Evolutionary conservation across 441 rosid species (phyloP).

Genomic region (Brassica hybrid): DNA sequence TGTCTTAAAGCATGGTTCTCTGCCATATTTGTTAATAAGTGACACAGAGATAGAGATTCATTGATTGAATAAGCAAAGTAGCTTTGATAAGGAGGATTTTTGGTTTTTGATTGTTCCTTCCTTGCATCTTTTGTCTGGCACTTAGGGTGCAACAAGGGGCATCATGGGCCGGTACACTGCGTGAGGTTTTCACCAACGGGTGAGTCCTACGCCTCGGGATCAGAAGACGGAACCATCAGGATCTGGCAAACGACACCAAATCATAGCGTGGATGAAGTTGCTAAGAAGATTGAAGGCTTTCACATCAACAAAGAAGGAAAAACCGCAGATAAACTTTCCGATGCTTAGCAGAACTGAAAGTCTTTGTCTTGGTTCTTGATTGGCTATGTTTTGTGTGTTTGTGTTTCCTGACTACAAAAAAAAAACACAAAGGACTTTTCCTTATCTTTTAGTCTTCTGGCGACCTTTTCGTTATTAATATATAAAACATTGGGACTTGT

Average conservation of each 20-base stretch:
- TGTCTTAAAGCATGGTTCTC: background rate
- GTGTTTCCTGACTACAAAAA: conserved; percentile 7
- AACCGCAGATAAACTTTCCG: conserved; percentile 38
- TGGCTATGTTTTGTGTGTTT: conserved; percentile 25
- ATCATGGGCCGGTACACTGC: conserved; percentile 97
- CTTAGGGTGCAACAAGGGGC: conserved; percentile 97
- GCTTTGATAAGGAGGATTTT: too few species aligned
- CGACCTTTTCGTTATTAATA: background rate
- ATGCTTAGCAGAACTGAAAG: conserved; percentile 3
- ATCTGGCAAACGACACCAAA: conserved; percentile 88
- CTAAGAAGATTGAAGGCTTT: conserved; percentile 68
- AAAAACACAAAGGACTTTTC: background rate
- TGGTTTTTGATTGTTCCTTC: background rate
- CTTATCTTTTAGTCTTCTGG: background rate
- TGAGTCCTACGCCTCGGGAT: conserved; percentile 94
- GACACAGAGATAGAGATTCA: too few species aligned
- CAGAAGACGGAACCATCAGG: conserved; percentile 97
- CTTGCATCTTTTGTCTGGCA: background rate
- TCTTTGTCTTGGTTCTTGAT: background rate
- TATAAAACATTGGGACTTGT: background rate
- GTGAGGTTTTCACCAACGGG: conserved; percentile 95
- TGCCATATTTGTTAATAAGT: too few species aligned
- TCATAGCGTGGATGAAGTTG: conserved; percentile 63
- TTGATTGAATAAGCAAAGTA: too few species aligned
- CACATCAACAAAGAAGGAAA: conserved; percentile 68